A percentile compares a stretch with the other conserved stretches of the same genome.
Evolutionary conservation across 176 grass and related monocot species (phyloP).

Genomic region (Aegilops longissima): DNA sequence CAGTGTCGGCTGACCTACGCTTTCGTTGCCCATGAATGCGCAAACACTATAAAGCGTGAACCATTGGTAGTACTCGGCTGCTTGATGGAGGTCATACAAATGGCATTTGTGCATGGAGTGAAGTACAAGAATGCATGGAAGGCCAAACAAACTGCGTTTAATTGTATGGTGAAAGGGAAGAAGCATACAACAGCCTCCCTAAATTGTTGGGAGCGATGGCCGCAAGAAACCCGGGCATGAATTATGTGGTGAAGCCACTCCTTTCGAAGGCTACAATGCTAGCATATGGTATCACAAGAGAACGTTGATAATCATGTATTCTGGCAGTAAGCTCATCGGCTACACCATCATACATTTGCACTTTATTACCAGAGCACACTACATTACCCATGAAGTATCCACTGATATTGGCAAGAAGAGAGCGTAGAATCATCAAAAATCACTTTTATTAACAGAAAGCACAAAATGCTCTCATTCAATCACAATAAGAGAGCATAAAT

Average conservation of each 20-base stretch:
- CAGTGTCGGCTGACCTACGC: no score
- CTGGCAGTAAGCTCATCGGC: neutral
- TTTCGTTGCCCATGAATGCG: no score
- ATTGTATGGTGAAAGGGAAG: neutral
- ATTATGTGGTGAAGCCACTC: neutral
- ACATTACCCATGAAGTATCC: neutral
- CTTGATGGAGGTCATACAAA: no score
- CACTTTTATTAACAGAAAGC: constrained; percentile 5
- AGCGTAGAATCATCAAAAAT: neutral
- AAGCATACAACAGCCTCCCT: neutral
- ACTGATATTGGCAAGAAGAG: neutral
- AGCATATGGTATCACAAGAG: no score
- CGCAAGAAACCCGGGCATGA: neutral
- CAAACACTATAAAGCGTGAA: no score
- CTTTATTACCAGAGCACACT: neutral
- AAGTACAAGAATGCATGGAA: neutral
- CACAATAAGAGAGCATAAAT: neutral
- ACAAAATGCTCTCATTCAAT: neutral
- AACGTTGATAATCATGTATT: no score
- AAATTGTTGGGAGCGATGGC: neutral
- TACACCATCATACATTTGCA: neutral
- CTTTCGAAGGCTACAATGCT: no score
- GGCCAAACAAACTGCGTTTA: no score
- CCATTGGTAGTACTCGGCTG: no score
- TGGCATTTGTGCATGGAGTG: neutral